Evolutionary conservation across 495 filamentous ascomycete genomes (phyloP), one percentile per base, ranked within the genome.

Genomic region (Podospora pseudocomata): DNA sequence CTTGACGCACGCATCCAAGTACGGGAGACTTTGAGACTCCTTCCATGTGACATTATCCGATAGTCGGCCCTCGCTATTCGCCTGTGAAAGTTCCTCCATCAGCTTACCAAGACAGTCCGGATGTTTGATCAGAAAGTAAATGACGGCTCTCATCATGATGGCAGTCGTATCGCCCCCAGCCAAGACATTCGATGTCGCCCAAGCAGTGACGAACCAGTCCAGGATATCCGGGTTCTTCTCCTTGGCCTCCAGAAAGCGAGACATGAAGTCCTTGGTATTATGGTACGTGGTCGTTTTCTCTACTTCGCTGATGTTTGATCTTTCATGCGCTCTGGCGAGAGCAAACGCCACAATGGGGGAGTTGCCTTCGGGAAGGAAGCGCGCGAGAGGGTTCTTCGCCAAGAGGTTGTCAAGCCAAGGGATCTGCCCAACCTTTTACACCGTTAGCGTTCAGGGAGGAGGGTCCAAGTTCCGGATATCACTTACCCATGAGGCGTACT

Each of bases 141-240:
- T 76, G 60, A 88, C 79, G 3, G 79, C 80, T 53, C 85, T 83
- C 73, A 91, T 83, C 19, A 84, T 81, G 3, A 84, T 86, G 0
- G 86, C 86, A 0, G 86, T 89, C 2, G 87, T 89, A 67, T 91
- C 89, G 11, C 85, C 84, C 5, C 87, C 88, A 0, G 88, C 88
- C 2, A 88, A n/a, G 65, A 84, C 78, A 67, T 82, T 79, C n/a
- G 79, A 73, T 15, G 82, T 65, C 11, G 77, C 77, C 66, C 75
- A 64, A 64, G 73, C 71, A 74, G 72, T 54, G 74, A 78, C 54
- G 80, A 74, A 54, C 78, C 81, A 68, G 72, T 75, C 60, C 34
- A 49, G 62, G 59, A 68, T 64, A 9, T 27, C 60, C 30, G 58
- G 15, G 5, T 56, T 54, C 28, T 59, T 68, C 5, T 56, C n/a